These are phyloP conservation scores for Gigaspora rosea DNA, from an alignment of 192 early-diverging fungal genomes.

Conservation along the genomic window DNA sequence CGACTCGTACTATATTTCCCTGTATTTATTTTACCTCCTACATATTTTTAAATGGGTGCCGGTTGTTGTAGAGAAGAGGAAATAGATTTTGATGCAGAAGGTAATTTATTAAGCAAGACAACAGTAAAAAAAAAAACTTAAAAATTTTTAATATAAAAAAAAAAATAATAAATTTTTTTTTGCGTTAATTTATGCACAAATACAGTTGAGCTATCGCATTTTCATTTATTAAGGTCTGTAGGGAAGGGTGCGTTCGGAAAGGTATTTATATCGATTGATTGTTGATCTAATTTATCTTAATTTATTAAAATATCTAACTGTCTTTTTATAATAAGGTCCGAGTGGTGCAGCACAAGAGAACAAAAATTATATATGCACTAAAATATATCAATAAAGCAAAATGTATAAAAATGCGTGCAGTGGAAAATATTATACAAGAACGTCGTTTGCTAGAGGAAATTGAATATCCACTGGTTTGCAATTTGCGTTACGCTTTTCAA, in stretches of 20 bases:
- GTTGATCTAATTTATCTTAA: not conserved
- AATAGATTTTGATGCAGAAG: conserved; percentile 73
- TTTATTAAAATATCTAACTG: not conserved
- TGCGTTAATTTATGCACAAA: not conserved
- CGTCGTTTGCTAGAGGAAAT: conserved; percentile 85
- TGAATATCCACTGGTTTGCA: conserved; percentile 82
- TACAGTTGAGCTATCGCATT: conserved; percentile 82
- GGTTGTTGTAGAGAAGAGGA: conserved; percentile 61
- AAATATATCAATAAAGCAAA: conserved; percentile 97
- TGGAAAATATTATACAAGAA: conserved; percentile 91
- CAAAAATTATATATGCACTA: conserved; percentile 82
- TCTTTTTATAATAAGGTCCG: conserved; percentile 57
- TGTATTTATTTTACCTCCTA: not conserved
- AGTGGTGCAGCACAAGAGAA: conserved; percentile 86
- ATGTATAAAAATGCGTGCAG: conserved; percentile 83
- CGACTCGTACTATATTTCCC: not conserved
- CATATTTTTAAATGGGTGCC: conserved; percentile 44
- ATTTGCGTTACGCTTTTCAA: conserved; percentile 94
- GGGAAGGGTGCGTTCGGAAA: conserved; percentile 98
- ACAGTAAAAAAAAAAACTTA: not conserved
- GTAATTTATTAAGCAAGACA: conserved; percentile 41
- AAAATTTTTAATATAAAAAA: not conserved
- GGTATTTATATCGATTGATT: conserved; percentile 42
- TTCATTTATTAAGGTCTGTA: conserved; percentile 85
- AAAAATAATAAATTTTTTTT: not conserved